Evolutionary conservation across 2,329 filamentous ascomycete genomes (phyloP), one percentile per base, ranked within the genome.

Genomic region (Aspergillus caelatus): DNA sequence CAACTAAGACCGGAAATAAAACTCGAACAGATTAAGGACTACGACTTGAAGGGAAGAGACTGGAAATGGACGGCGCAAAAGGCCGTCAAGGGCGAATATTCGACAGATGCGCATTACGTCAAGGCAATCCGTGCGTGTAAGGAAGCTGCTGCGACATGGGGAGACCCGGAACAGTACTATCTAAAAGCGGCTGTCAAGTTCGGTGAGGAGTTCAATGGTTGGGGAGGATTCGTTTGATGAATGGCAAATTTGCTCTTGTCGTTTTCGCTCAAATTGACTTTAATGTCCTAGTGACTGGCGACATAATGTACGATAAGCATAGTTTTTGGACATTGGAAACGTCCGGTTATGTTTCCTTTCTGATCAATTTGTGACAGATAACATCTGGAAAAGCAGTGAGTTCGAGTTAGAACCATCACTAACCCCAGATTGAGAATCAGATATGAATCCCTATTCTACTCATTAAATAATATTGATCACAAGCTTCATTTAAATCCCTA

Each of bases 71-170:
- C 94, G 6, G 85, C 89, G 58, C 81, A 91, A 58, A 86, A 88
- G 77, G 92, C 91, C 2, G 73, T 97, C 21, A 87, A 86, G 59
- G 89, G 90, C 11, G 77, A 85, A 58, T 88, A 88, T 79, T 82
- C 87, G 11, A 87, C 85, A 1, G 93, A 98, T 79, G 86, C 91
- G 21, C 91, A 96, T 78, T 97, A 89, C 73, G 89, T 98, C 36
- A 96, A 97, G 89, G 91, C 85, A 19, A 80, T 94, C 58, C 86
- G 92, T 50, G 88, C 91, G 2, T 64, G 74, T 50, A 71, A 65
- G 43, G 72, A 74, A 45, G 62, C 71, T 21, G 74, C 76, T 9
- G 66, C 68, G 21, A 80, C 80, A 0, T 84, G 81, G 81, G 75
- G 76, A 1, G 81, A 82, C 63, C 70, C 76, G 4, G 79, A 83